These are phyloP conservation scores for Aspergillus niger DNA, from an alignment of 2,329 filamentous ascomycete genomes.

Conservation along the genomic window DNA sequence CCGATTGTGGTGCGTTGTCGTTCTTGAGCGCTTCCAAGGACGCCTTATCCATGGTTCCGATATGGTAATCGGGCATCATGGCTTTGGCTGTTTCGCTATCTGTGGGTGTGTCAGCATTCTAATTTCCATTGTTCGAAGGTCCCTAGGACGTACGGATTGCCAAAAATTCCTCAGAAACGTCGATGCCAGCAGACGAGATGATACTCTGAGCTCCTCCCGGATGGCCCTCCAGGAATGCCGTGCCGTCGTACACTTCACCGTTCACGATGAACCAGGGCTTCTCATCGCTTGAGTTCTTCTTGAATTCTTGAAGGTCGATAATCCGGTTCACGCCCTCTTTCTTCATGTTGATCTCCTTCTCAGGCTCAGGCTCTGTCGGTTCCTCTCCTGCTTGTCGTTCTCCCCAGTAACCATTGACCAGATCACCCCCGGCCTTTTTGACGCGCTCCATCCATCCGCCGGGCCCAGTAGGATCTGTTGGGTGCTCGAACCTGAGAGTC, in stretches of 20 bases:
- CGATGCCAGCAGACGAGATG: slow-evolving; percentile 75
- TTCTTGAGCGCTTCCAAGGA: slow-evolving; percentile 58
- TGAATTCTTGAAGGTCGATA: slow-evolving; percentile 72
- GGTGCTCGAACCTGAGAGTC: slow-evolving; percentile 77
- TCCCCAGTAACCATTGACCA: slow-evolving; percentile 83
- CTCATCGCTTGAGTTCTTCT: slow-evolving; percentile 64
- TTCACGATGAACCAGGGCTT: slow-evolving; percentile 86
- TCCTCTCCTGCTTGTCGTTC: slow-evolving; percentile 62
- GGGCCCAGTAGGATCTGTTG: slow-evolving; percentile 75
- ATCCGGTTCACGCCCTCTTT: slow-evolving; percentile 64
- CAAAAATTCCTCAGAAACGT: slow-evolving; percentile 85
- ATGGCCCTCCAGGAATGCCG: slow-evolving; percentile 75
- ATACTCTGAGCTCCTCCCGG: slow-evolving; percentile 87
- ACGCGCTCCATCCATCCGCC: slow-evolving; percentile 94
- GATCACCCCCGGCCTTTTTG: slow-evolving; percentile 77
- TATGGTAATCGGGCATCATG: slow-evolving; percentile 85
- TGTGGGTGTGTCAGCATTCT: slow-evolving; percentile 41
- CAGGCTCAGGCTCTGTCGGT: slow-evolving; percentile 50
- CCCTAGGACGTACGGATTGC: slow-evolving; percentile 71
- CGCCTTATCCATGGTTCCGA: slow-evolving; percentile 71
- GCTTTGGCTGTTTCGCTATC: slow-evolving; percentile 88
- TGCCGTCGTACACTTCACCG: slow-evolving; percentile 87
- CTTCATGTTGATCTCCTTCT: slow-evolving; percentile 74
- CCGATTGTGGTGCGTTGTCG: slow-evolving; percentile 44
- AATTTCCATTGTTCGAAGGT: not conserved